Evolutionary conservation across 768 basidiomycete genomes (phyloP), one percentile per base, ranked within the genome.

Genomic region (Strobilomyces confusus): DNA sequence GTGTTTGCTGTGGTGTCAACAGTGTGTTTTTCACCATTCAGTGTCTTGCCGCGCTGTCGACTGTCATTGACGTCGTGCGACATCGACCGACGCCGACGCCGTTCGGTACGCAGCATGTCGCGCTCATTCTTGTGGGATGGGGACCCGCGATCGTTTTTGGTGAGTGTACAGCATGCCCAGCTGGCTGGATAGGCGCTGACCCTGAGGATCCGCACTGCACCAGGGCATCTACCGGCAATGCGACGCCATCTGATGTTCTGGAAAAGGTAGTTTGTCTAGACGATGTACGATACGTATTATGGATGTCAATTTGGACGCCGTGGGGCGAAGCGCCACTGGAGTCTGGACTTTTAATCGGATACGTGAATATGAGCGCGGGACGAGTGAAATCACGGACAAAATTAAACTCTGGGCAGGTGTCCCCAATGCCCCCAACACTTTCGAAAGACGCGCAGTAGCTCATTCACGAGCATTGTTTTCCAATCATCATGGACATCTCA

Each of bases 71-170:
- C 61, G 71, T 82, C 36, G 72, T 63, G 29, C 69, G 33, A 47
- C 64, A 65, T 42, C 69, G 67, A 1, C 46, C 66, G 22, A 57
- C 58, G 13, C 82, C 85, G 2, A 67, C 76, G 14, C 69, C 84
- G 5, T 79, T 87, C 58, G 84, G 84, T 25, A 80, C 84, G 26
- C 85, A 87, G 54, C 82, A 87, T 63, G 62, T 87, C 50, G 80
- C 82, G 36, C 63, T 87, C 42, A 59, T 87, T 17, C 66, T 85
- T 23, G 75, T 72, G 9, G 82, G 75, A 11, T 87, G 84, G 84
- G 80, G 75, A 7, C 85, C 84, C 9, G 69, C 72, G 11, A 32
- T 86, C 20, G 62, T 83, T 33, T 80, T 86, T 58, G 77, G 84
- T 79, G 50, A 57, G 75, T 61, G 32, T 12, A 42, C 8, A 19